Evolutionary conservation across 164 flowering plant genomes (phyloP).

Genomic region (Malania oleifera): DNA sequence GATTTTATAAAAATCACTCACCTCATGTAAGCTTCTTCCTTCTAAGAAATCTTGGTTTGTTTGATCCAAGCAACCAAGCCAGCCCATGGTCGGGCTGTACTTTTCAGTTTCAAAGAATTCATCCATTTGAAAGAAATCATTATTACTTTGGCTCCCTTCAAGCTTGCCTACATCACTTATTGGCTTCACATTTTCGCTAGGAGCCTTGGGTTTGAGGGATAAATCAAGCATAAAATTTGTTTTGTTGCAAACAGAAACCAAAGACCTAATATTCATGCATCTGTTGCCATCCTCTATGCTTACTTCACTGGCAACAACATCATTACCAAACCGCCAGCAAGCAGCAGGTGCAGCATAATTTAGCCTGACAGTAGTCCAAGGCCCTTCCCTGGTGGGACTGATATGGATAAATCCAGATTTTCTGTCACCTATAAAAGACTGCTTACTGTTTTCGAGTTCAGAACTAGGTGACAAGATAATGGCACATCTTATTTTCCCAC

Average conservation of each 20-base stretch:
- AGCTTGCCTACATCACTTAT: conserved; percentile 19
- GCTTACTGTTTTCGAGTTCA: conserved; percentile 35
- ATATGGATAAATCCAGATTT: conserved; percentile 76
- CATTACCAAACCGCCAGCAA: conserved; percentile 88
- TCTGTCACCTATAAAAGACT: conserved; percentile 18
- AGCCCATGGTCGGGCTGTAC: conserved; percentile 49
- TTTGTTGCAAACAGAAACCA: conserved; percentile 72
- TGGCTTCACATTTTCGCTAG: conserved; percentile 19
- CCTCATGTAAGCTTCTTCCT: conserved; percentile 28
- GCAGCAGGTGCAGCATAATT: conserved; percentile 96
- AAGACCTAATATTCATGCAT: conserved; percentile 79
- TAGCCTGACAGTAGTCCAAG: conserved; percentile 88
- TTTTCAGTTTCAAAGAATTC: conserved; percentile 68
- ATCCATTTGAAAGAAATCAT: conserved; percentile 30
- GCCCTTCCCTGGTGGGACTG: conserved; percentile 78
- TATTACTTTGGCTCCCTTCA: conserved; percentile 21
- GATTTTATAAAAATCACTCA: conserved; percentile 14
- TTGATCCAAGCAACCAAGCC: conserved; percentile 41
- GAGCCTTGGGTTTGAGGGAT: conserved; percentile 43
- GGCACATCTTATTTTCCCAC: conserved; percentile 63
- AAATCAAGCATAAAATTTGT: conserved; percentile 73
- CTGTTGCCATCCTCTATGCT: conserved; percentile 66
- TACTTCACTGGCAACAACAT: conserved; percentile 94
- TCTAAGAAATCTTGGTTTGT: conserved; percentile 17
- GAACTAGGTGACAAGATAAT: conserved; percentile 40